Conservation (phyloP, 2,329 filamentous ascomycete genomes). For the Sporothrix protearum region DNA sequence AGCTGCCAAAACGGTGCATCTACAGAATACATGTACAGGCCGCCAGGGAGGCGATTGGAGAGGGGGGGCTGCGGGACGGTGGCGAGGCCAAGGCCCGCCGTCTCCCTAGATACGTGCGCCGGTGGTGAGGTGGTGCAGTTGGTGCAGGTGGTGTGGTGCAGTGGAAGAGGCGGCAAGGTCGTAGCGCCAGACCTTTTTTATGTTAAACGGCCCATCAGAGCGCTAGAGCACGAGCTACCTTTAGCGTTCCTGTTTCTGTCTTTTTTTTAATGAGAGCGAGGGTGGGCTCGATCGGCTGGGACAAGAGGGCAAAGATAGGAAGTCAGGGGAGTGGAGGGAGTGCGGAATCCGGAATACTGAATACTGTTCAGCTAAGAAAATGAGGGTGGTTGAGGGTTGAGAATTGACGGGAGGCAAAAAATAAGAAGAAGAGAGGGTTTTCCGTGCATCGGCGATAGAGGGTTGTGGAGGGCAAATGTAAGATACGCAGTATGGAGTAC, state of each 20-base stretch:
- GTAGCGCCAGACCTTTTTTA: constrained; percentile 15
- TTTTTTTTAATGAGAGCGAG: not conserved
- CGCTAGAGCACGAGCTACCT: constrained; percentile 15
- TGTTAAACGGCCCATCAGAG: not conserved
- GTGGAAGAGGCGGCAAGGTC: constrained; percentile 14
- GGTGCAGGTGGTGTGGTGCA: not conserved
- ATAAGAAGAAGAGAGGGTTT: not conserved
- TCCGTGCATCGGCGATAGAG: not conserved
- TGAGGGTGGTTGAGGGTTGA: not conserved
- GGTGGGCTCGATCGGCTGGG: not conserved
- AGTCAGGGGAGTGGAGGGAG: too few relatives aligned
- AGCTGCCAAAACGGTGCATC: not conserved
- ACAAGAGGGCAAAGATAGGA: not conserved
- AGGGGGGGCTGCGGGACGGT: not conserved
- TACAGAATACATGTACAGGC: not conserved
- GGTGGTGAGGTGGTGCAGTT: constrained; percentile 2
- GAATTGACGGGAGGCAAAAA: not conserved
- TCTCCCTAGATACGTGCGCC: constrained; percentile 12
- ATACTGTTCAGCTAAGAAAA: not conserved
- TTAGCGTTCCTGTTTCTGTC: constrained; percentile 9
- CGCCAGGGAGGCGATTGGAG: constrained; percentile 1
- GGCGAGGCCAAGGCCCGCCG: constrained; percentile 18
- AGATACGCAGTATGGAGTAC: too few relatives aligned
- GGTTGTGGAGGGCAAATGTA: not conserved
- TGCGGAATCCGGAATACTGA: not conserved